These are phyloP conservation scores for Stephanodiscus triporus DNA, from an alignment of 108 stramenopile species.

Conservation along the genomic window DNA sequence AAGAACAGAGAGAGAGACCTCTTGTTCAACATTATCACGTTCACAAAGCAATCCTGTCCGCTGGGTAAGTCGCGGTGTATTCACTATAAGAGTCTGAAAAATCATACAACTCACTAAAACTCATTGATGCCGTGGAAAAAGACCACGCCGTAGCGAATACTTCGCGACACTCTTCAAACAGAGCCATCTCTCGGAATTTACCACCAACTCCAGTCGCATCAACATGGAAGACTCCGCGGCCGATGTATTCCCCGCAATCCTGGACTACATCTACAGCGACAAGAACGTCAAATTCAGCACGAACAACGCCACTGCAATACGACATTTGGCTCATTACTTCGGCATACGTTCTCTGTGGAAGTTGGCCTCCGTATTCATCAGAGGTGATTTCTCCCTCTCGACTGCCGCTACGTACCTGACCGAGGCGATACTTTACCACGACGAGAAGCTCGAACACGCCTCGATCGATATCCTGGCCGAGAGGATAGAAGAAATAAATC, in stretches of 20 bases:
- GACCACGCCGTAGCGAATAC: conserved; percentile 54
- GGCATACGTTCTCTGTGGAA: conserved; percentile 53
- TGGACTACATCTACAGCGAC: conserved; percentile 52
- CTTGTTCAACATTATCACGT: conserved; percentile 33
- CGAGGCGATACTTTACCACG: conserved; percentile 47
- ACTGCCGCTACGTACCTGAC: conserved; percentile 44
- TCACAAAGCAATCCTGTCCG: conserved; percentile 51
- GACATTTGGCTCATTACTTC: conserved; percentile 58
- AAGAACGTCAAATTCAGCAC: conserved; percentile 48
- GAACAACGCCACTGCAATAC: conserved; percentile 48
- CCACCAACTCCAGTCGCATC: conserved; percentile 43
- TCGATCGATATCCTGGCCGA: conserved; percentile 46
- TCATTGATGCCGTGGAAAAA: no score
- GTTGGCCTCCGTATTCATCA: conserved; percentile 45
- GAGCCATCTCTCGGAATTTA: conserved; percentile 40
- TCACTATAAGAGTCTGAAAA: neutral
- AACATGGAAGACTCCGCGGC: conserved; percentile 49
- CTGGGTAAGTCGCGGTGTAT: conserved; percentile 17
- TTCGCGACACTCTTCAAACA: conserved; percentile 54
- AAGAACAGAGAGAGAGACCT: neutral
- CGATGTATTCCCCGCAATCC: conserved; percentile 45
- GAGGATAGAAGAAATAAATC: conserved; percentile 43
- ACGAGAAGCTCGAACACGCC: conserved; percentile 50
- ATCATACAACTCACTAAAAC: neutral
- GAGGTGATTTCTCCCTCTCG: conserved; percentile 39